Percentiles rank a stretch among this genome's conserved stretches.
Conservation (phyloP, 306 rosid genomes). For the Malus sieversii region DNA sequence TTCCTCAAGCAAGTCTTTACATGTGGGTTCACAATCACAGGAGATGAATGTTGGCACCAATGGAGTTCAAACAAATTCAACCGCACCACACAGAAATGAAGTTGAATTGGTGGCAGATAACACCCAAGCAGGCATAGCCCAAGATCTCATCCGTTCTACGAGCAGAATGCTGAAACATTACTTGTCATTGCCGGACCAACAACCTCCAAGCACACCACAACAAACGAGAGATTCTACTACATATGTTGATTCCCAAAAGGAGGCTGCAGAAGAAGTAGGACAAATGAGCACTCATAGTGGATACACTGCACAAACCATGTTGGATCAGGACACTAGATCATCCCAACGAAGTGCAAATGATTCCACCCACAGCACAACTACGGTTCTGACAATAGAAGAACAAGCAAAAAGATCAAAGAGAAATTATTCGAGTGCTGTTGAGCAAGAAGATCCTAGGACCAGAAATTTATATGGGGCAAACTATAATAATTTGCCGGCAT, state of each 20-base stretch:
- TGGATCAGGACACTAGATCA: constrained; percentile 8
- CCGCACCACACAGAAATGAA: constrained; percentile 13
- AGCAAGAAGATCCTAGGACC: background rate
- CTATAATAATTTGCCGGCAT: constrained; percentile 8
- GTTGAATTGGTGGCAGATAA: constrained; percentile 12
- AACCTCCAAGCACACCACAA: constrained; percentile 8
- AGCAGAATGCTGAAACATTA: constrained; percentile 17
- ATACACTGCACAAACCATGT: background rate
- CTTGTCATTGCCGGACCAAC: constrained; percentile 18
- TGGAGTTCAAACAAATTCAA: constrained; percentile 11
- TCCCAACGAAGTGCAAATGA: constrained; percentile 12
- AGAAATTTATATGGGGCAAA: constrained; percentile 5
- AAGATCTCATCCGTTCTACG: constrained; percentile 13
- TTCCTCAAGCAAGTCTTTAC: constrained; percentile 16
- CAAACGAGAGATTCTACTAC: constrained; percentile 15
- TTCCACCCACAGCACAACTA: background rate
- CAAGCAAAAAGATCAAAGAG: constrained; percentile 19
- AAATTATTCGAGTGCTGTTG: background rate
- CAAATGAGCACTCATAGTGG: constrained; percentile 18
- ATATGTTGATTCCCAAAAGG: constrained; percentile 18
- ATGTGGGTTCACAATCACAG: constrained; percentile 10
- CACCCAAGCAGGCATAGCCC: constrained; percentile 15
- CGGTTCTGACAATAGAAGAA: background rate
- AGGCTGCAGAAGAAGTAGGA: constrained; percentile 9
- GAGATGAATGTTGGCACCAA: background rate